Evolutionary conservation across 176 grass and related monocot genomes (phyloP).

Genomic region (Dendrocalamus sinicus): DNA sequence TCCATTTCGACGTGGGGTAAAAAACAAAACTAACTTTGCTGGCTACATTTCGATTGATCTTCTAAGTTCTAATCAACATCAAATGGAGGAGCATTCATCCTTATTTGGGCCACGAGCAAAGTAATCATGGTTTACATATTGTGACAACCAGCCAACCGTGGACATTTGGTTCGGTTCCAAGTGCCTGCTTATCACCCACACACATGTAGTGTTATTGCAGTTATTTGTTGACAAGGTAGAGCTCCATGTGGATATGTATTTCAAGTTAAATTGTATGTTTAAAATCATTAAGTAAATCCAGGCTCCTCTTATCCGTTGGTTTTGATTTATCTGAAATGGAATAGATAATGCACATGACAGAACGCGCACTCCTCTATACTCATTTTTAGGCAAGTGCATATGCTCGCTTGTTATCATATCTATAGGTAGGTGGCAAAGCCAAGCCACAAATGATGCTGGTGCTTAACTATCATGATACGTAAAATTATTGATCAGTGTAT

Average conservation of each 20-base stretch:
- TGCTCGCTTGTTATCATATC: neutral
- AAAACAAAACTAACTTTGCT: slow-evolving; percentile 19
- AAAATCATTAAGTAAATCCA: slow-evolving; percentile 21
- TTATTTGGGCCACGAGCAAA: neutral
- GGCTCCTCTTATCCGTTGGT: neutral
- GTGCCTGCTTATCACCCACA: neutral
- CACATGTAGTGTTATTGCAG: neutral
- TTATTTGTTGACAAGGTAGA: slow-evolving; percentile 19
- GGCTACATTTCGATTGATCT: slow-evolving; percentile 22
- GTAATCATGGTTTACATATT: neutral
- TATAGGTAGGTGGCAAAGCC: neutral
- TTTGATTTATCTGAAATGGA: neutral
- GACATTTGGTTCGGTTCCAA: too few relatives aligned
- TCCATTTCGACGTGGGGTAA: neutral
- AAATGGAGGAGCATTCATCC: neutral
- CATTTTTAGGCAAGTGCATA: neutral
- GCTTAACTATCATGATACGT: neutral
- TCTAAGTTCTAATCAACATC: neutral
- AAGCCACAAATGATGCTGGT: neutral
- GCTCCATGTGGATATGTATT: neutral
- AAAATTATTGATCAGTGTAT: neutral
- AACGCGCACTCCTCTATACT: neutral
- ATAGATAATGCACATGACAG: slow-evolving; percentile 23
- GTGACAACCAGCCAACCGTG: too few relatives aligned
- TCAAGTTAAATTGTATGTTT: slow-evolving; percentile 6